Evolutionary conservation across 805 yeast species (phyloP).

Genomic region (Hanseniaspora clermontiae): DNA sequence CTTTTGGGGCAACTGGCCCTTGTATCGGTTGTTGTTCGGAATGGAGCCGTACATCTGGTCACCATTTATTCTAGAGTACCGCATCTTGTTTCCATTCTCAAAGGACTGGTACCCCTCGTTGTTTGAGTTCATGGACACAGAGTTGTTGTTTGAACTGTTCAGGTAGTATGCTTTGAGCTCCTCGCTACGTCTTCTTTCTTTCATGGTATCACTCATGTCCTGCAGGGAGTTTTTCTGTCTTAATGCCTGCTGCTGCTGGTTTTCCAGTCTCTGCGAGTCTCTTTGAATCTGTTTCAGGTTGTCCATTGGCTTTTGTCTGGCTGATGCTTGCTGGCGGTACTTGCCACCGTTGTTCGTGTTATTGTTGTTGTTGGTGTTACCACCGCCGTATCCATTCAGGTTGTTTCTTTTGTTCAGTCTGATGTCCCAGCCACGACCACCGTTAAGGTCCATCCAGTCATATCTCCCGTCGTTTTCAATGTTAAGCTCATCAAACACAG

Average conservation of each 20-base stretch:
- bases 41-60: slow-evolving; percentile 4
- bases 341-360: slow-evolving; percentile 17
- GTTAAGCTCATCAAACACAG: slow-evolving; percentile 45
- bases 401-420: slow-evolving; percentile 63
- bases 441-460: slow-evolving; percentile 72
- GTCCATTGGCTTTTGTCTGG: slow-evolving; percentile 10
- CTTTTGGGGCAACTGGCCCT: slow-evolving; percentile 2
- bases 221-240: not conserved
- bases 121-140: not conserved
- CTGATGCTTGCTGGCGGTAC: slow-evolving; percentile 19
- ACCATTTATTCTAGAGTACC: not conserved
- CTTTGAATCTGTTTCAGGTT: slow-evolving; percentile 9
- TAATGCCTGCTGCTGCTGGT: slow-evolving; percentile 7
- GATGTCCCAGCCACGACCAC: slow-evolving; percentile 75
- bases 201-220: not conserved
- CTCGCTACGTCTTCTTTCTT: not conserved
- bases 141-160: not conserved
- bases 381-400: slow-evolving; percentile 70
- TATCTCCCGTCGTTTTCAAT: slow-evolving; percentile 54
- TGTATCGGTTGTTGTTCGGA: not conserved
- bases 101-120: slow-evolving; percentile 1
- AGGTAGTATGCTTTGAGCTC: slow-evolving; percentile 6
- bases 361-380: slow-evolving; percentile 34
- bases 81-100: not conserved
- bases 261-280: slow-evolving; percentile 9